Evolutionary conservation across 352 stramenopile genomes (phyloP).

Genomic region (Proteromonas lacertae): DNA sequence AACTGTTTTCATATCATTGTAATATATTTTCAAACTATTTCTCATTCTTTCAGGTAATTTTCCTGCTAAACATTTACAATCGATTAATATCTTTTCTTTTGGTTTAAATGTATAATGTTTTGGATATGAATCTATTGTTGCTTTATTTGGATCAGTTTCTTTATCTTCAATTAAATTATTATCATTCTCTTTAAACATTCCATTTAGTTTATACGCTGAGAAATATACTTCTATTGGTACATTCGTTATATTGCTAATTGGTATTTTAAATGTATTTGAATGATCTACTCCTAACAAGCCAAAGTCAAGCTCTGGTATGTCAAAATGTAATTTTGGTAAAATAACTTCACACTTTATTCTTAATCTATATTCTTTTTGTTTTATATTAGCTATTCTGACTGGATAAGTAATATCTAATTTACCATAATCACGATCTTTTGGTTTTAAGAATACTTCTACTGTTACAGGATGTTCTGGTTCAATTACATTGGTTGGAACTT

Average conservation of each 20-base stretch:
- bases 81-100: not conserved
- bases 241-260: not conserved
- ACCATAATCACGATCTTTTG: not conserved
- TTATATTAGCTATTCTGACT: not conserved
- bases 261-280: not conserved
- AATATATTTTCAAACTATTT: not conserved
- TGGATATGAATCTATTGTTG: not conserved
- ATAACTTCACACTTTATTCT: not conserved
- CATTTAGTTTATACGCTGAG: too few relatives aligned
- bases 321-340: not conserved
- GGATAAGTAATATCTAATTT: not conserved
- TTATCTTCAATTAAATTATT: not conserved
- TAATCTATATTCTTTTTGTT: not conserved
- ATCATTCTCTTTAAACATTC: too few relatives aligned
- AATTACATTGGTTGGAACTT: too few relatives aligned
- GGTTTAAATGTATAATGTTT: not conserved
- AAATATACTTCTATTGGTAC: too few relatives aligned
- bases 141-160: conserved; percentile 1
- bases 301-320: conserved; percentile 1
- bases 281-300: not conserved
- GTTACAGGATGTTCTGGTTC: too few relatives aligned
- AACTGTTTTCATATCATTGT: not conserved
- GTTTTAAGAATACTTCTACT: not conserved
- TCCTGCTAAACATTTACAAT: not conserved
- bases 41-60: conserved; percentile 1